These are phyloP conservation scores for Verticillium alfalfae DNA, from an alignment of 2,329 filamentous ascomycete species.

Conservation along the genomic window DNA sequence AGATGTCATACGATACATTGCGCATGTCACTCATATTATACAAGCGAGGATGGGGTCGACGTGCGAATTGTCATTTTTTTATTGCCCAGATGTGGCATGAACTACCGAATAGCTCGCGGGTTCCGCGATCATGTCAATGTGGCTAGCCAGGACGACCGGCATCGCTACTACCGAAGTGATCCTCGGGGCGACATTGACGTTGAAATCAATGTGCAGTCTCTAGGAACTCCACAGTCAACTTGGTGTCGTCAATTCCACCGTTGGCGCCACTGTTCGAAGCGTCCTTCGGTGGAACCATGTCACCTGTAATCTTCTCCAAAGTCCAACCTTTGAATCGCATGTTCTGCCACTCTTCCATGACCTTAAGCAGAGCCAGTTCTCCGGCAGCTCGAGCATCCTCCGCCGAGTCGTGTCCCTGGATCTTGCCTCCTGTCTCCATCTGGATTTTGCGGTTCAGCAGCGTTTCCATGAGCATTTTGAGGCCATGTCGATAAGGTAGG, in stretches of 20 bases:
- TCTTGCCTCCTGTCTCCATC: slow-evolving; percentile 45
- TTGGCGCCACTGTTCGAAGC: not conserved
- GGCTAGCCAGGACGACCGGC: not conserved
- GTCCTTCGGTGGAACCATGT: slow-evolving; percentile 31
- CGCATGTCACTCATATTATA: too few relatives aligned
- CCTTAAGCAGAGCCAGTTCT: slow-evolving; percentile 70
- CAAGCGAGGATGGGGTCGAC: too few relatives aligned
- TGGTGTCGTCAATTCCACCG: not conserved
- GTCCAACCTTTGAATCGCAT: slow-evolving; percentile 65
- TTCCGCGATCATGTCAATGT: too few relatives aligned
- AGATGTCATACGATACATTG: too few relatives aligned
- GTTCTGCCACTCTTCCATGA: slow-evolving; percentile 63
- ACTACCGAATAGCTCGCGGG: not conserved
- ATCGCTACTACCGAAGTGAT: not conserved
- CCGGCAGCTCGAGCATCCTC: slow-evolving; percentile 90
- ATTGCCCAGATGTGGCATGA: not conserved
- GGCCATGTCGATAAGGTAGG: slow-evolving; percentile 68
- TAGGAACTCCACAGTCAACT: slow-evolving; percentile 31
- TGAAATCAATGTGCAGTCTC: slow-evolving; percentile 17
- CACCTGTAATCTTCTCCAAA: slow-evolving; percentile 39
- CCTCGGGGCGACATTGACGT: not conserved
- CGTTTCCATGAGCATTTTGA: slow-evolving; percentile 69
- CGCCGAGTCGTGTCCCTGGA: slow-evolving; percentile 77
- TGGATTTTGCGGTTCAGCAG: slow-evolving; percentile 76
- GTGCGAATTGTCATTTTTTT: not conserved